phyloP scores from a whole-genome alignment of 2,329 filamentous ascomycete species.

The Ophiostoma quercus region DNA sequence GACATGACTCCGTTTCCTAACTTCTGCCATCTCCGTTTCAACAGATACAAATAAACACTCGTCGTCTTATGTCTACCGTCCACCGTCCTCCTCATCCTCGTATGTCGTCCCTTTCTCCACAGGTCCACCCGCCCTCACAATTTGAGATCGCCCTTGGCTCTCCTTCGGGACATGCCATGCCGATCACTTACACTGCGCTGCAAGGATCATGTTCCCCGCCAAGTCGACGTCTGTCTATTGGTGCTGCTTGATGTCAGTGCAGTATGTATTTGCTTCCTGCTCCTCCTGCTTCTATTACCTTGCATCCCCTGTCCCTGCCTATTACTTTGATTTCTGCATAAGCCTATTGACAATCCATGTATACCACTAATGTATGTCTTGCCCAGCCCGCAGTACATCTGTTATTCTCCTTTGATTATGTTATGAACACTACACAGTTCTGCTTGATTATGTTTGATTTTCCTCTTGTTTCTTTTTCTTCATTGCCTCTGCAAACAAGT shows the following conservation, averaged over 20 bases:
- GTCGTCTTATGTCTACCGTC: not conserved
- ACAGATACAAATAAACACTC: not conserved
- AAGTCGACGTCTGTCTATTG: not conserved
- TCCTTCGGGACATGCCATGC: not conserved
- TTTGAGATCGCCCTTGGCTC: slow-evolving; percentile 10
- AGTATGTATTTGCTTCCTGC: too few relatives aligned
- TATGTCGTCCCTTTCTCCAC: not conserved
- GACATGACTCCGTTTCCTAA: not conserved
- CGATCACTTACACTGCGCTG: not conserved
- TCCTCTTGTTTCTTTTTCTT: slow-evolving; percentile 9
- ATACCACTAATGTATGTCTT: not conserved
- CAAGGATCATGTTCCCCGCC: not conserved
- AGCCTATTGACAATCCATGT: not conserved
- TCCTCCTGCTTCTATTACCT: too few relatives aligned
- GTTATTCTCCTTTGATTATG: too few relatives aligned
- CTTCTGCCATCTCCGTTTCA: not conserved
- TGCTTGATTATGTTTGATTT: not conserved
- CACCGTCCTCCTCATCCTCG: too few relatives aligned
- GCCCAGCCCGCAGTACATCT: not conserved
- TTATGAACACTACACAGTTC: too few relatives aligned
- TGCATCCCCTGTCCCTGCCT: not conserved
- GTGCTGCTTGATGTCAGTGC: too few relatives aligned
- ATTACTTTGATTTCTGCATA: not conserved
- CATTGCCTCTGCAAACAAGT: not conserved
- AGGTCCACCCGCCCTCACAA: not conserved